Base-by-base conservation (phyloP, 2,329 filamentous ascomycete species). In the Diplodia sapinea region DNA sequence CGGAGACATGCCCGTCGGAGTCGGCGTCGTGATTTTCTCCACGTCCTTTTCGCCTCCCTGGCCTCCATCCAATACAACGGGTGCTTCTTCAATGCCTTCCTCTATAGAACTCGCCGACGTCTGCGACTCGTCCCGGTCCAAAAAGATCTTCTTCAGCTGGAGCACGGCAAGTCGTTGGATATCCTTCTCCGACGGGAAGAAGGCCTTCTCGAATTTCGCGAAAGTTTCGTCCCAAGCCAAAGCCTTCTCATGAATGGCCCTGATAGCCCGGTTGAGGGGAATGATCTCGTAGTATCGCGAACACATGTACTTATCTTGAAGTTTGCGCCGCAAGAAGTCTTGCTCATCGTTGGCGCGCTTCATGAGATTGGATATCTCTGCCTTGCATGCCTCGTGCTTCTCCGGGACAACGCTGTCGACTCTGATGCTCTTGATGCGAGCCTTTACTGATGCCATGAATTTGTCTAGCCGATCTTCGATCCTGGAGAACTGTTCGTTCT, bases 231-330 rank as follows among this genome's bases (percentile, higher is more conserved):
- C 96, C 95, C 95, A 99, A 71, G 94, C 92, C 23, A 93, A 89
- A 4, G 94, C 94, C 72, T 92, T 96, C 75, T 97, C 94, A 71
- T 98, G 89, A 83, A 97, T 95, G 67, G 92, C 91, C 71, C 94
- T 89, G 61, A 97, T 87, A 8, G 94, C 91, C 68, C 90, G 86
- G 73, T 98, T 99, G 70, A 99, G 86, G 0, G 96, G 95, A 61
- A 98, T 94, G 66, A 97, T 90, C 79, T 99, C 95, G 82, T 97
- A 99, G 76, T 98, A 98, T 75, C 93, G 94, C 2, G 94, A 97
- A 70, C 89, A 89, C 81, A 95, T 93, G 76, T 99, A 99, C 70
- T 92, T 92, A 40, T 94, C 89, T 77, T 97, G 93, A 11, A 99
- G 83, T 70, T 92, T 91, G 64, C 87, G 87, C 62, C 93, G 84